Evolutionary conservation across 305 asterid species (phyloP).

Genomic region (Rubia balearica): DNA sequence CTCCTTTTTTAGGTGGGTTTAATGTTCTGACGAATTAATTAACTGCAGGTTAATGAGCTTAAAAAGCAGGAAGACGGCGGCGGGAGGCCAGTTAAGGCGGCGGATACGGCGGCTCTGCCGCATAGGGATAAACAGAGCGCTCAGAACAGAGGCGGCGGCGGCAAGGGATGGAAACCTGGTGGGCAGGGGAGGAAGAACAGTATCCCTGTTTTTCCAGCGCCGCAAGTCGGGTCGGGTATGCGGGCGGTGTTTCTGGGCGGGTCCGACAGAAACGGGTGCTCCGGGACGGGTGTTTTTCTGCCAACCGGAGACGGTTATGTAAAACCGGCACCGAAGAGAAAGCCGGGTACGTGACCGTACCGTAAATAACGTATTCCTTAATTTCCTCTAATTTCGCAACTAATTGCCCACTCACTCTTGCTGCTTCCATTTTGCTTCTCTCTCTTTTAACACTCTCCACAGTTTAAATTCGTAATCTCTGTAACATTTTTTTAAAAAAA

Average conservation of each 20-base stretch:
- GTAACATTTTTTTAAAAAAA: too few species aligned
- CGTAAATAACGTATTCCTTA: not conserved
- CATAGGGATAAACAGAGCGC: constrained; percentile 17
- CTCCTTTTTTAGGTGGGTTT: not conserved
- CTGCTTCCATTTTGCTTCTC: not conserved
- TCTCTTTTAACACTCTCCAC: not conserved
- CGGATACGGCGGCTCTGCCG: constrained; percentile 29
- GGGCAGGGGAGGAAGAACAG: constrained; percentile 7
- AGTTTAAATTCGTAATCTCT: too few species aligned
- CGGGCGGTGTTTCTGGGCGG: constrained; percentile 65
- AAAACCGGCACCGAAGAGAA: constrained; percentile 32
- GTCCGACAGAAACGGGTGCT: constrained; percentile 35
- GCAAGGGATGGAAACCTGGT: constrained; percentile 14
- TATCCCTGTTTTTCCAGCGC: not conserved
- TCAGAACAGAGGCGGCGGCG: constrained; percentile 12
- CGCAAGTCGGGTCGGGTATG: constrained; percentile 59
- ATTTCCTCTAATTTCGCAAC: not conserved
- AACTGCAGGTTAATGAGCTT: constrained; percentile 34
- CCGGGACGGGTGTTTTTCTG: constrained; percentile 76
- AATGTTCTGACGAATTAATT: not conserved
- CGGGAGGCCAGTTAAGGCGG: constrained; percentile 29
- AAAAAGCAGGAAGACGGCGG: constrained; percentile 29
- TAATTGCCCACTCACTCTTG: not conserved
- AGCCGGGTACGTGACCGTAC: constrained; percentile 37
- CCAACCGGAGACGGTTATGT: constrained; percentile 32